Evolutionary conservation across 306 rosid genomes (phyloP).

Genomic region (Acacia crassicarpa): DNA sequence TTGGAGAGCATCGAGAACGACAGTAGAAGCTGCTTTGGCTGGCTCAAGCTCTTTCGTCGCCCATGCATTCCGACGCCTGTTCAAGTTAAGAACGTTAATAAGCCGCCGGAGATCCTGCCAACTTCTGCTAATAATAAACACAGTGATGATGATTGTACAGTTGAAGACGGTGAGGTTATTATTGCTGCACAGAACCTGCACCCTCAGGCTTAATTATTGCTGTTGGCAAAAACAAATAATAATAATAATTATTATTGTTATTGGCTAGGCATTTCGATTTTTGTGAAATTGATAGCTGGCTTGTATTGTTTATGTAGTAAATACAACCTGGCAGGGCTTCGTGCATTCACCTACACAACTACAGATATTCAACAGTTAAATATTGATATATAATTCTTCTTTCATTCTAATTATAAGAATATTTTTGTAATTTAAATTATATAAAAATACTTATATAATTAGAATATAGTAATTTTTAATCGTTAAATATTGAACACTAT

Average conservation of each 20-base stretch:
- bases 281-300: neutral
- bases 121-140: conserved; percentile 23
- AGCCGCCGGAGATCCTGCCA: conserved; percentile 39
- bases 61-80: conserved; percentile 22
- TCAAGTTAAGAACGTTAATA: conserved; percentile 36
- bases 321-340: too few species aligned
- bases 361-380: too few species aligned
- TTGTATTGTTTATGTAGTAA: neutral
- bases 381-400: too few species aligned
- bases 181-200: conserved; percentile 1
- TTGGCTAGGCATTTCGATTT: neutral
- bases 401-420: too few species aligned
- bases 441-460: too few species aligned
- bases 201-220: neutral
- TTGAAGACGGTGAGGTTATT: conserved; percentile 31
- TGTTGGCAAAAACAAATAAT: neutral
- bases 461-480: too few species aligned
- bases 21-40: conserved; percentile 42
- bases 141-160: conserved; percentile 18
- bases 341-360: neutral
- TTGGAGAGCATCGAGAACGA: conserved; percentile 37
- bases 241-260: neutral
- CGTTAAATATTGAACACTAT: too few species aligned
- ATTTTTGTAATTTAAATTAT: too few species aligned
- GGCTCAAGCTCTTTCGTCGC: conserved; percentile 46